These are phyloP conservation scores for Populus simonii DNA, from an alignment of 345 rosid genomes.

Conservation along the genomic window DNA sequence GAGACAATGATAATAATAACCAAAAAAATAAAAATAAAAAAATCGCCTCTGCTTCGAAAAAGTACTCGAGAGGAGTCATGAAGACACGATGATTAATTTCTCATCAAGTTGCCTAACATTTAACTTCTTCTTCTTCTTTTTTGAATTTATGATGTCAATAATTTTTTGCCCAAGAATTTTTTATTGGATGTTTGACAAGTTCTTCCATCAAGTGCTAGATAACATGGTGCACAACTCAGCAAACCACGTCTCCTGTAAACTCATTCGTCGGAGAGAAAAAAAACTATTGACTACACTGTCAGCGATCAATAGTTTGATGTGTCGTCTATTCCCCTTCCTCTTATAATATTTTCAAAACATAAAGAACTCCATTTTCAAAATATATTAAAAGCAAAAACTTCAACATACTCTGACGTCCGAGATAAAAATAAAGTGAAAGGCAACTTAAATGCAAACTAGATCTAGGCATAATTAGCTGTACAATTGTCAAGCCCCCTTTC, in stretches of 20 bases:
- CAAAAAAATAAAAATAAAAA: too few relatives aligned
- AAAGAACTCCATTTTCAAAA: background rate
- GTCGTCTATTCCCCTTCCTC: background rate
- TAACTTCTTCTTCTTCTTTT: fast-evolving
- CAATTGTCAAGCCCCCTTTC: background rate
- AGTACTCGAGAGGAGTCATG: background rate
- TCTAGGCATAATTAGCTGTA: background rate
- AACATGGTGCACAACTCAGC: background rate
- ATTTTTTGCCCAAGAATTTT: background rate
- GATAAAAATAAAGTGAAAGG: too few relatives aligned
- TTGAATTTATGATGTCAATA: background rate
- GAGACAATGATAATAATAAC: background rate
- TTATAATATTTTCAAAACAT: background rate
- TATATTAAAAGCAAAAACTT: too few relatives aligned
- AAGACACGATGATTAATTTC: background rate
- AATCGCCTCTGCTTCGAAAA: background rate
- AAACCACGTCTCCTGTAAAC: background rate
- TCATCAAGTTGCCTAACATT: background rate
- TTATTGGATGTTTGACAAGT: background rate
- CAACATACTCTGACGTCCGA: background rate
- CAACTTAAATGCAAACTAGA: background rate
- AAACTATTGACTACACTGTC: background rate
- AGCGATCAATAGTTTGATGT: too few relatives aligned
- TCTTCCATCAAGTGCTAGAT: background rate
- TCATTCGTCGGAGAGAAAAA: background rate